Conservation (phyloP, 352 stramenopile species). For the Phytophthora citrophthora region DNA sequence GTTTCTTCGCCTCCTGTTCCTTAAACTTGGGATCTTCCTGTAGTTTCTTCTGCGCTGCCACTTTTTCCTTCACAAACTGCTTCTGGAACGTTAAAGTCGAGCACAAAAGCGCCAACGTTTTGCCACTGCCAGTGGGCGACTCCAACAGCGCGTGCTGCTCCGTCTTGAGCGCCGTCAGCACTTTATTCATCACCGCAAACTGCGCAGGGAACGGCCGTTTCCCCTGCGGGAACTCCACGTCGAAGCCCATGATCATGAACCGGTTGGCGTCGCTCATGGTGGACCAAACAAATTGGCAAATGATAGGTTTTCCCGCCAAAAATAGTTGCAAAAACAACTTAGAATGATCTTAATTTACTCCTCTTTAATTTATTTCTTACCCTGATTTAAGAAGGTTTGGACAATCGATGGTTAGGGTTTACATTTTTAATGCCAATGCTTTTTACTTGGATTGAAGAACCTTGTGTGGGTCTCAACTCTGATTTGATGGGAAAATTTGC, state of each 20-base stretch:
- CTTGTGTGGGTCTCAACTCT: no score
- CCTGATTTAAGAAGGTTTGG: no score
- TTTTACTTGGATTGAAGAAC: no score
- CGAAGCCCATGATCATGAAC: constrained; percentile 86
- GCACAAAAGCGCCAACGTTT: constrained; percentile 87
- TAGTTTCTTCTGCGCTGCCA: constrained; percentile 11
- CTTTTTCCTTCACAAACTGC: constrained; percentile 54
- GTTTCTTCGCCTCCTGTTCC: constrained; percentile 23
- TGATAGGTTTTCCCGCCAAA: constrained; percentile 2
- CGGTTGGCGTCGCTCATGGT: constrained; percentile 23
- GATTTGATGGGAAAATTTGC: no score
- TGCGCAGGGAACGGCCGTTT: constrained; percentile 88
- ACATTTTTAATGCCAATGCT: no score
- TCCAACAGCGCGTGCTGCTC: constrained; percentile 85
- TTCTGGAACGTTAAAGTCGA: constrained; percentile 83
- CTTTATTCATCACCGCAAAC: constrained; percentile 89
- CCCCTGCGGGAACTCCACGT: constrained; percentile 74
- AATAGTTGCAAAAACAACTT: neutral
- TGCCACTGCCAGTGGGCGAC: constrained; percentile 84
- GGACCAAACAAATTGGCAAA: neutral
- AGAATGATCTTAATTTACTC: no score
- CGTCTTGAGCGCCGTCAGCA: constrained; percentile 81
- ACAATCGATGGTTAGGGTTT: no score
- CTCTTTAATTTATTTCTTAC: no score
- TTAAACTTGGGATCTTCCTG: constrained; percentile 6